These are phyloP conservation scores for Ochetophila trinervis DNA, from an alignment of 306 rosid species.

Conservation along the genomic window DNA sequence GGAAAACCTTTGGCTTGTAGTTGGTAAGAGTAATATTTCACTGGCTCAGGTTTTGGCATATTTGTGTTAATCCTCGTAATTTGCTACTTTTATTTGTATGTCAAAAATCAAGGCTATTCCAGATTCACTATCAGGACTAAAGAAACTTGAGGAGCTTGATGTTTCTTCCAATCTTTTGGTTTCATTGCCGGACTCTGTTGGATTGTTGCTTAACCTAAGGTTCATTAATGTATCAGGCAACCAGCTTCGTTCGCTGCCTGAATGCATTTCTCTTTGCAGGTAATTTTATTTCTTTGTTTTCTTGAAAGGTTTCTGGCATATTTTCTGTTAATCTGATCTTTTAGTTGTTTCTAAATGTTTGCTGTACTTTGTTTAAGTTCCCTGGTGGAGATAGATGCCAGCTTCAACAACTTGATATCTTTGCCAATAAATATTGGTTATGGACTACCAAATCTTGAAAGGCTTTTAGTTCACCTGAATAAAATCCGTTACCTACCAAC, in stretches of 20 bases:
- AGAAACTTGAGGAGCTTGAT: constrained; percentile 73
- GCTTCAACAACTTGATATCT: constrained; percentile 63
- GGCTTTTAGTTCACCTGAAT: constrained; percentile 63
- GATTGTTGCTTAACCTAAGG: constrained; percentile 66
- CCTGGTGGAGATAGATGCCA: constrained; percentile 75
- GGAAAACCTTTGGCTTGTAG: no score
- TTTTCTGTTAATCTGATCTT: background rate
- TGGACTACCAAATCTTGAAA: constrained; percentile 49
- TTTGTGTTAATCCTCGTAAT: background rate
- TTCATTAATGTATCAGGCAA: constrained; percentile 60
- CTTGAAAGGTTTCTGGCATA: background rate
- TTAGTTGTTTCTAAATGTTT: background rate
- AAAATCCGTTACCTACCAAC: constrained; percentile 75
- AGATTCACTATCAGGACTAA: constrained; percentile 57
- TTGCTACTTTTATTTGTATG: background rate
- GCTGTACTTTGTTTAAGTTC: constrained; percentile 25
- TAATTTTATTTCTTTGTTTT: constrained; percentile 12
- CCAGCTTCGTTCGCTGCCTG: constrained; percentile 68
- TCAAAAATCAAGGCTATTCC: constrained; percentile 58
- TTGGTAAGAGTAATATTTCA: no score
- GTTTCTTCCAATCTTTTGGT: constrained; percentile 57
- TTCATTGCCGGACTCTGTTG: constrained; percentile 71
- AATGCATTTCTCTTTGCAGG: constrained; percentile 75
- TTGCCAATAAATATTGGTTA: constrained; percentile 85
- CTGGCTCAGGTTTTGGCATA: no score